Conservation (phyloP, 768 basidiomycete species). For the Mycena galopus region DNA sequence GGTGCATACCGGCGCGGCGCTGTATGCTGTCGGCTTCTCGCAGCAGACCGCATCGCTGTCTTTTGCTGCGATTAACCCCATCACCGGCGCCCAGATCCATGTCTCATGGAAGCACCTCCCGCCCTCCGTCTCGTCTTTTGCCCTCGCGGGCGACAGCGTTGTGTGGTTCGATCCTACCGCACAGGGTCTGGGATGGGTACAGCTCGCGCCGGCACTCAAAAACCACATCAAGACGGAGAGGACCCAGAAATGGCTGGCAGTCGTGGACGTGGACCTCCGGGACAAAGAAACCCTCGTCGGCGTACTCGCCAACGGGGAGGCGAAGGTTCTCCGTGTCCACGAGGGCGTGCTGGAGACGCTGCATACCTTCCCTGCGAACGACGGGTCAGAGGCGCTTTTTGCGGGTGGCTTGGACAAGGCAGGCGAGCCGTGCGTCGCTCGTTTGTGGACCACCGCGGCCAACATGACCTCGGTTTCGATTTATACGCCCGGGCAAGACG, state of each 20-base stretch:
- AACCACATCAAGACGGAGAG: slow-evolving; percentile 60
- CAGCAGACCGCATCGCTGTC: slow-evolving; percentile 73
- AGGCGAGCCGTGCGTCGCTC: slow-evolving; percentile 68
- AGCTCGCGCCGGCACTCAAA: slow-evolving; percentile 65
- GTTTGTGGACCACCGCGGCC: slow-evolving; percentile 53
- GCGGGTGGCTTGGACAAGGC: slow-evolving; percentile 66
- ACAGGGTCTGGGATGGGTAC: slow-evolving; percentile 23
- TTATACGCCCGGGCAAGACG: slow-evolving; percentile 61
- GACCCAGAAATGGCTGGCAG: slow-evolving; percentile 58
- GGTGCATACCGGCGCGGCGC: slow-evolving; percentile 59
- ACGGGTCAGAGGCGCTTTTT: slow-evolving; percentile 65
- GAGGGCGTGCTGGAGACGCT: slow-evolving; percentile 55
- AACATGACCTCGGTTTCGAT: slow-evolving; percentile 64
- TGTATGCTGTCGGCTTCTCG: slow-evolving; percentile 71
- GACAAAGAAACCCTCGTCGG: slow-evolving; percentile 72
- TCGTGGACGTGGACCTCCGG: slow-evolving; percentile 75
- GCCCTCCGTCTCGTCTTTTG: slow-evolving; percentile 23
- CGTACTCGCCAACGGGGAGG: slow-evolving; percentile 65
- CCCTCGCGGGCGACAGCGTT: slow-evolving; percentile 15
- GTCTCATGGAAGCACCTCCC: slow-evolving; percentile 32
- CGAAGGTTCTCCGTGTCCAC: slow-evolving; percentile 66
- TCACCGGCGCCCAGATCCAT: slow-evolving; percentile 42
- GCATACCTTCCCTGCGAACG: slow-evolving; percentile 66
- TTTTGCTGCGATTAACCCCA: slow-evolving; percentile 66
- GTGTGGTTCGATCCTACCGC: slow-evolving; percentile 30